Conservation (phyloP, 2,329 filamentous ascomycete genomes). For the Xylaria sp. region DNA sequence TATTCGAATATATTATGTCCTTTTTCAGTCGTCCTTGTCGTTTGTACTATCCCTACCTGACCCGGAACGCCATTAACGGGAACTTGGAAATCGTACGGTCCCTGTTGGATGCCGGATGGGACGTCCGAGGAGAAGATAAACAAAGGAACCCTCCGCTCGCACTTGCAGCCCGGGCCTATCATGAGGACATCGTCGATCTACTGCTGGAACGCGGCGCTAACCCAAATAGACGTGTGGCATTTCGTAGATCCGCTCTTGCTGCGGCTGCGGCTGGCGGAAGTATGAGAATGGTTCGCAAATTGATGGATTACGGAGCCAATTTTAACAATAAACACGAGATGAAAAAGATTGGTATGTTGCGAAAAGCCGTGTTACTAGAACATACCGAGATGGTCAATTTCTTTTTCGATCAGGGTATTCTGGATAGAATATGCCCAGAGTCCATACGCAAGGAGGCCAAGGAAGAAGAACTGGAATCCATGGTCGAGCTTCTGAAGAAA, state of each 20-base stretch:
- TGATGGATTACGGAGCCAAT: neutral
- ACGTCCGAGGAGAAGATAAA: neutral
- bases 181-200: neutral
- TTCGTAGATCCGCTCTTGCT: neutral
- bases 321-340: no score
- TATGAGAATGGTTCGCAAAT: constrained; percentile 1
- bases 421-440: neutral
- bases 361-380: neutral
- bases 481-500: neutral
- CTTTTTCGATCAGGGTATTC: neutral
- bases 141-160: neutral
- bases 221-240: neutral
- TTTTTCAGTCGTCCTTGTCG: neutral
- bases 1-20: neutral
- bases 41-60: neutral
- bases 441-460: neutral
- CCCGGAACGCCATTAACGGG: neutral
- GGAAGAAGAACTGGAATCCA: neutral
- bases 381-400: constrained; percentile 12
- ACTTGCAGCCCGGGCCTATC: neutral
- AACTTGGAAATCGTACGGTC: neutral
- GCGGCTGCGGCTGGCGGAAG: neutral
- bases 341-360: neutral
- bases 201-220: neutral
- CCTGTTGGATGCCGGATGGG: neutral